phyloP scores from a whole-genome alignment of 2,329 filamentous ascomycete species.

The Sporothrix sp. region DNA sequence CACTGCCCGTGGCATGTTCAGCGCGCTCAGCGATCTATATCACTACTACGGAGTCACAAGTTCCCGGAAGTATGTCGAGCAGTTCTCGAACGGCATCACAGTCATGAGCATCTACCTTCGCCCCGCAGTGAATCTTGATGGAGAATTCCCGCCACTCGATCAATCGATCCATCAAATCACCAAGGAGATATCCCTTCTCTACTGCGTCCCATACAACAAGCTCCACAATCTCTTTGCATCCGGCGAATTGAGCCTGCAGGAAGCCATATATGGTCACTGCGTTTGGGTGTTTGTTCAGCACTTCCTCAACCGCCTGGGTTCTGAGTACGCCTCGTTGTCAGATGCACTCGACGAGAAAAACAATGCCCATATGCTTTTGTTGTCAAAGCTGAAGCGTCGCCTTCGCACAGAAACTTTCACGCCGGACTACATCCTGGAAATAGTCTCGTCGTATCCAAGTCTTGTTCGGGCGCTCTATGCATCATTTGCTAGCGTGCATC shows the following conservation, averaged over 20 bases:
- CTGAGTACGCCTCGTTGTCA: slow-evolving; percentile 81
- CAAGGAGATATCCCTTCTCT: slow-evolving; percentile 93
- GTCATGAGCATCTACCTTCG: slow-evolving; percentile 93
- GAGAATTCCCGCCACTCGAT: slow-evolving; percentile 65
- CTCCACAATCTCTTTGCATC: slow-evolving; percentile 83
- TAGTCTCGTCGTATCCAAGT: slow-evolving; percentile 82
- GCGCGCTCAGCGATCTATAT: slow-evolving; percentile 88
- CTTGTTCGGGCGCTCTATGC: slow-evolving; percentile 83
- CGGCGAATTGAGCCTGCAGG: slow-evolving; percentile 81
- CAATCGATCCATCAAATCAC: slow-evolving; percentile 97
- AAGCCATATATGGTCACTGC: slow-evolving; percentile 94
- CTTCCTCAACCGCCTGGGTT: slow-evolving; percentile 89
- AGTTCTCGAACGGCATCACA: slow-evolving; percentile 97
- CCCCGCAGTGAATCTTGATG: slow-evolving; percentile 50
- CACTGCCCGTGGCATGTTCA: slow-evolving; percentile 88
- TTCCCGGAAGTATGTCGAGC: slow-evolving; percentile 94
- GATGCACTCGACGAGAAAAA: slow-evolving; percentile 73
- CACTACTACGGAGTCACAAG: slow-evolving; percentile 98
- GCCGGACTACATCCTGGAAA: slow-evolving; percentile 94
- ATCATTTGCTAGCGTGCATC: slow-evolving; percentile 82
- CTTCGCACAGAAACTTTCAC: slow-evolving; percentile 96
- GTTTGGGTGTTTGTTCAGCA: slow-evolving; percentile 97
- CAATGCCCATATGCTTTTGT: slow-evolving; percentile 73
- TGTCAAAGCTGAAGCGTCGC: slow-evolving; percentile 91
- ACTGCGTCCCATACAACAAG: slow-evolving; percentile 96